A percentile compares a stretch with the other conserved stretches of the same genome.
Evolutionary conservation across 768 basidiomycete genomes (phyloP).

Genomic region (Phylloporus sp.): DNA sequence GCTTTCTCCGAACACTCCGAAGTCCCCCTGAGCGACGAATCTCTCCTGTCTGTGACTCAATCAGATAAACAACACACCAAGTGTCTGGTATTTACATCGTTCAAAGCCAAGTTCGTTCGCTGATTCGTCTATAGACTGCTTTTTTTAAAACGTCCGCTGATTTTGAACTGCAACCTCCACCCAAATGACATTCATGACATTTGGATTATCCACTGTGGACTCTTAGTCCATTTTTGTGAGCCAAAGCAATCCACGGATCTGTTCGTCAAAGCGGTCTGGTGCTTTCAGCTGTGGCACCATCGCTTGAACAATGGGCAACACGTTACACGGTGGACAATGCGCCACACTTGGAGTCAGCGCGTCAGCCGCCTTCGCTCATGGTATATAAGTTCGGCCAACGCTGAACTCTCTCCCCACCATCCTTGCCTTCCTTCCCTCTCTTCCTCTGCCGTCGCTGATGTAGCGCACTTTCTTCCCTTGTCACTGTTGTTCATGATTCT

Average conservation of each 20-base stretch:
- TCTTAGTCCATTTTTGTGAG: background rate
- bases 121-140: no score
- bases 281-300: background rate
- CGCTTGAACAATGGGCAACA: background rate
- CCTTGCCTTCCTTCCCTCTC: background rate
- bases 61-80: no score
- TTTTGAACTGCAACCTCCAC: no score
- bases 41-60: no score
- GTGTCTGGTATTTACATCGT: no score
- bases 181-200: no score
- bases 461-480: background rate
- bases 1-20: no score
- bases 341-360: background rate
- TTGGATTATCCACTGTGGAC: no score
- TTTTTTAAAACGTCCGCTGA: no score
- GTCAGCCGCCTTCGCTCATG: conserved; percentile 10
- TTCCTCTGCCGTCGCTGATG: background rate
- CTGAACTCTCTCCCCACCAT: background rate
- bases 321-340: background rate
- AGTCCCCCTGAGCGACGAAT: no score
- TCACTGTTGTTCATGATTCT: background rate
- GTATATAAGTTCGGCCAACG: conserved; percentile 9
- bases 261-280: background rate
- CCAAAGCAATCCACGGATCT: conserved; percentile 1
- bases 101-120: no score